phyloP scores from a whole-genome alignment of 2,329 filamentous ascomycete species.

The Ophiocordyceps camponoti-floridani region DNA sequence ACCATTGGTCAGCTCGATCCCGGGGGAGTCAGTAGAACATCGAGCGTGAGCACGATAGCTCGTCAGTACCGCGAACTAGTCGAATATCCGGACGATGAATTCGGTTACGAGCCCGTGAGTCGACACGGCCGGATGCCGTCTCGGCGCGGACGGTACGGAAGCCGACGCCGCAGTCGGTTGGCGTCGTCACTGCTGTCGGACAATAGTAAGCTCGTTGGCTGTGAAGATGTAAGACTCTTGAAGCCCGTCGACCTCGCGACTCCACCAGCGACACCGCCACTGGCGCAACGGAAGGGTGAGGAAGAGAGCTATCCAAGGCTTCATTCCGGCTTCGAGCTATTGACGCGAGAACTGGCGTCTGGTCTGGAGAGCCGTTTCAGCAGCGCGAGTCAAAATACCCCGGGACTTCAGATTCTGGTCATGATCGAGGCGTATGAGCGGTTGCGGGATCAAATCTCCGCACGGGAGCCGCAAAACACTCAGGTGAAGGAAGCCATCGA shows the following conservation, averaged over 20 bases:
- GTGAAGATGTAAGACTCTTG: slow-evolving; percentile 26
- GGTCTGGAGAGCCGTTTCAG: slow-evolving; percentile 14
- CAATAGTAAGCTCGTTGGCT: slow-evolving; percentile 26
- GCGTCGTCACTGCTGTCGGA: slow-evolving; percentile 20
- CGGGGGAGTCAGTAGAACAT: slow-evolving; percentile 13
- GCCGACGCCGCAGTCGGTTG: background rate
- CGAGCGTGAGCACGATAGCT: slow-evolving; percentile 29
- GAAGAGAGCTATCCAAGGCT: slow-evolving; percentile 19
- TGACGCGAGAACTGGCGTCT: slow-evolving; percentile 29
- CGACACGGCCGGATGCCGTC: background rate
- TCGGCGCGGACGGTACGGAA: background rate
- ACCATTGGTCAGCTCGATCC: slow-evolving; percentile 30
- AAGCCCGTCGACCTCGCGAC: slow-evolving; percentile 23
- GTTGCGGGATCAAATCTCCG: slow-evolving; percentile 26
- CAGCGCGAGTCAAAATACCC: slow-evolving; percentile 12
- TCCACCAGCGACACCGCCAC: background rate
- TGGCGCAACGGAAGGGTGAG: background rate
- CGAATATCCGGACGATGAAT: slow-evolving; percentile 9
- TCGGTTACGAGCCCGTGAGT: too few relatives aligned
- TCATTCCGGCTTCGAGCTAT: slow-evolving; percentile 31
- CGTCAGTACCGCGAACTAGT: slow-evolving; percentile 31
- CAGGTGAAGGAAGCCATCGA: slow-evolving; percentile 19
- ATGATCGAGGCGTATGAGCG: slow-evolving; percentile 43
- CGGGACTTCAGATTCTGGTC: slow-evolving; percentile 32
- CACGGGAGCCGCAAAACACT: slow-evolving; percentile 14